Base-by-base conservation (phyloP, 441 rosid species). In the Croton setiger region DNA sequence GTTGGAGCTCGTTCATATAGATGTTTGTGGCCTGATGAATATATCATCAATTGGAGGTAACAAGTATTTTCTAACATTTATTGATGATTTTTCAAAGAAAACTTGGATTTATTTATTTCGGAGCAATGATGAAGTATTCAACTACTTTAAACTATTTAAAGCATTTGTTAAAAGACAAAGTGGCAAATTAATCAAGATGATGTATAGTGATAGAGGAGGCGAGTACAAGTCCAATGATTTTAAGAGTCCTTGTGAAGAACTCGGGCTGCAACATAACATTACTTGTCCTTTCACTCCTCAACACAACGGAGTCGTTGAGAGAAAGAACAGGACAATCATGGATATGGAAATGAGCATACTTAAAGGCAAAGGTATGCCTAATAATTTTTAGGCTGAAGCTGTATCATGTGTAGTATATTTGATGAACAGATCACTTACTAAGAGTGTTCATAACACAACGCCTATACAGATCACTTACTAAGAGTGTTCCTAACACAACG, bases 341-440 rank as follows among this genome's bases (percentile, higher is more conserved):
- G 33, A 62, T 11, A 69, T 60, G 60, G 66, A 39, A 5, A 36
- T 49, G 23, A 15, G 49, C 7, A 60, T 49, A 52, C 15, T 60
- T 1, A 69, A 69, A 36, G 51, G 18, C 17, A 70, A 70, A 12
- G 21, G 20, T 15, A 36, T 70, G 55, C 44, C 67, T 1, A 51
- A 70, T 7, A 10, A 14, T 2, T 70, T 61, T 62, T 62, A 44
- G 68, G 60, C 43, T 4, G 54, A 62, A 70, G 41, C 52, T 23
- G 45, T 62, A 4, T 37, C 52, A 39, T 39, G 15, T 21, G 35
- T 17, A 21, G 36, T 55, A 2, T 23, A 55, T 10, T 1, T 55
- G 3, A 18, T 14, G 13, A 55, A 55, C 4, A 1, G 59, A 7
- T 55, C 59, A 7, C 36, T 17, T 4, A 55, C n/a, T 1, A 55